Base-by-base conservation (phyloP, 169 alveolate genomes). In the Besnoitia besnoiti region DNA sequence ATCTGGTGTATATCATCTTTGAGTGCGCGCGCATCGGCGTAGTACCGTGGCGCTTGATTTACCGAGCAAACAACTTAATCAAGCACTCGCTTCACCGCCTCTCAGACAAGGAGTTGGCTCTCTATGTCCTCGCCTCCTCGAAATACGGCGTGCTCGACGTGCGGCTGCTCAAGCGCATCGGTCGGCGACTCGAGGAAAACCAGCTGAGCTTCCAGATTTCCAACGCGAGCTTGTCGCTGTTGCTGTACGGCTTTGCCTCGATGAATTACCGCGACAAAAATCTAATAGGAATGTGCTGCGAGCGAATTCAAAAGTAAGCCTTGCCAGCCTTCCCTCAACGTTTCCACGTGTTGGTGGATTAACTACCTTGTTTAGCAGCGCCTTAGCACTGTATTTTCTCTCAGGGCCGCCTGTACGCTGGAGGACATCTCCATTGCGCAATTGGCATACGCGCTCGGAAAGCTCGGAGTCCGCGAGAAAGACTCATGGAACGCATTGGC, bases 401-500 rank as follows among this genome's bases (percentile, higher is more conserved):
- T 55, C 87, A 77, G 87, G 59, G 87, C 87, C 7, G 87, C 87
- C 33, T 77, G 33, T 42, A 42, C 59, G 30, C 55, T 77, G 8
- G 61, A 77, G 55, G 87, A 77, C 50, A 77, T 77, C 55, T 14
- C 87, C 35, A 55, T 77, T 21, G 49, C 87, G 61, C 87, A 77
- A 35, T 55, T 77, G 44, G 50, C 59, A 7, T 77, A 77, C 87
- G 49, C 87, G 37, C 87, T 77, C 40, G 87, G 87, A 16, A 37
- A 55, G 61, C 87, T 77, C 16, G 87, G 87, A 5, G 87, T 77
- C 16, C 49, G 87, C 49, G 87, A 77, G 37, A 55, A 77, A 77
- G 87, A 30, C 21, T 10, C 87, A 21, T 77, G 87, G 87, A 24
- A 14, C 0, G 49, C 61, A 4, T 55, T 77, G 37, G 87, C 87